These are phyloP conservation scores for Huntiella decipiens DNA, from an alignment of 2,329 filamentous ascomycete genomes.

Conservation along the genomic window DNA sequence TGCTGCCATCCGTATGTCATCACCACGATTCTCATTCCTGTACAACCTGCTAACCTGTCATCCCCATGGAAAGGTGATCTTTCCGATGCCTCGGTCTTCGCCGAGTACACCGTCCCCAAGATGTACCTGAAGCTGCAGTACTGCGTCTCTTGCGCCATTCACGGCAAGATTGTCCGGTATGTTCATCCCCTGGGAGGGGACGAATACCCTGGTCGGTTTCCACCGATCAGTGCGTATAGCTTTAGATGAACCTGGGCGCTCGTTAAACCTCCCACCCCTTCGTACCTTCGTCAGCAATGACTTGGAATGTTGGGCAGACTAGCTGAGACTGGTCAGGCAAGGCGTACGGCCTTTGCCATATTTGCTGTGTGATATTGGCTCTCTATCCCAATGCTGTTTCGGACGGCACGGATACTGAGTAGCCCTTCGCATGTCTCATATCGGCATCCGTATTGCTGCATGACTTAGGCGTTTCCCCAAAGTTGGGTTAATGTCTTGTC, in stretches of 20 bases:
- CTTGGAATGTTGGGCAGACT: background rate
- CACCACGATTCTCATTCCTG: background rate
- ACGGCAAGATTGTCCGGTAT: constrained; percentile 99
- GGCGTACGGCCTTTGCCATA: background rate
- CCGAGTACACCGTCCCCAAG: constrained; percentile 99
- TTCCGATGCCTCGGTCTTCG: constrained; percentile 97
- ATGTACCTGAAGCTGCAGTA: constrained; percentile 99
- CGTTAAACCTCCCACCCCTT: constrained; percentile 19
- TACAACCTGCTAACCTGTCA: background rate
- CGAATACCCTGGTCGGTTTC: constrained; percentile 28
- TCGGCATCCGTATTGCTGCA: background rate
- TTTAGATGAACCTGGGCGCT: constrained; percentile 41
- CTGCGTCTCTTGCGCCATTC: constrained; percentile 99
- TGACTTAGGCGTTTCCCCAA: constrained; percentile 2
- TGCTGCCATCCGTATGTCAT: constrained; percentile 86
- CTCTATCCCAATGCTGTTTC: background rate
- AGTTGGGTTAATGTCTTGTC: constrained; percentile 7
- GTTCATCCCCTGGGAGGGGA: constrained; percentile 41
- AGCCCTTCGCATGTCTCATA: background rate
- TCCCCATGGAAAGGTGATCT: constrained; percentile 64
- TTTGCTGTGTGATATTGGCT: background rate
- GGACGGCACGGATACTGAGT: background rate
- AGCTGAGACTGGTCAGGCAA: background rate
- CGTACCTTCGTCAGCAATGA: constrained; percentile 11
- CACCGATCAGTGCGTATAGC: constrained; percentile 8